Conservation (phyloP, 23 red algal genomes). For the Gracilaria gracilis region DNA sequence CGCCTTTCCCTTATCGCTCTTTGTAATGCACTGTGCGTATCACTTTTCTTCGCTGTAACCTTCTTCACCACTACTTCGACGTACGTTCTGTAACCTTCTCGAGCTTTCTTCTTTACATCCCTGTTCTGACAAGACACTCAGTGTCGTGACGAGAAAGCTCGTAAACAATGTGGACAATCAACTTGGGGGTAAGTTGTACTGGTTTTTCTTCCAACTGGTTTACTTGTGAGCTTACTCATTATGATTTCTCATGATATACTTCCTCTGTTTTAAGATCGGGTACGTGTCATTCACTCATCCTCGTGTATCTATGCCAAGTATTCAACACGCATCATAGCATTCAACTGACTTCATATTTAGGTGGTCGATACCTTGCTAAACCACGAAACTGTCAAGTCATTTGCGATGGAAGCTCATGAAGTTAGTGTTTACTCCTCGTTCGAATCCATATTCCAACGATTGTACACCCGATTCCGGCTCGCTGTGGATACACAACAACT, state of each 20-base stretch:
- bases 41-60: background rate
- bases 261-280: background rate
- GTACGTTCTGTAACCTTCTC: background rate
- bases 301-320: background rate
- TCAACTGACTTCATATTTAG: background rate
- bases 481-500: conserved; percentile 66
- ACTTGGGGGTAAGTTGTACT: conserved; percentile 12
- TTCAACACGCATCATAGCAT: background rate
- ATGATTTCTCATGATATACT: background rate
- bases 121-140: background rate
- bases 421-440: conserved; percentile 46
- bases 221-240: background rate
- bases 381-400: conserved; percentile 93
- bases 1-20: background rate
- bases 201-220: background rate
- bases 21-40: background rate
- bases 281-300: background rate
- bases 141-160: conserved; percentile 8
- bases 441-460: conserved; percentile 41
- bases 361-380: conserved; percentile 82
- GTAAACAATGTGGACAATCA: conserved; percentile 33
- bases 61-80: background rate
- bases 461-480: conserved; percentile 39
- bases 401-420: conserved; percentile 80
- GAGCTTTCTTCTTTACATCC: background rate